Evolutionary conservation across 2,329 filamentous ascomycete species (phyloP).

Genomic region (Cercospora sojina): DNA sequence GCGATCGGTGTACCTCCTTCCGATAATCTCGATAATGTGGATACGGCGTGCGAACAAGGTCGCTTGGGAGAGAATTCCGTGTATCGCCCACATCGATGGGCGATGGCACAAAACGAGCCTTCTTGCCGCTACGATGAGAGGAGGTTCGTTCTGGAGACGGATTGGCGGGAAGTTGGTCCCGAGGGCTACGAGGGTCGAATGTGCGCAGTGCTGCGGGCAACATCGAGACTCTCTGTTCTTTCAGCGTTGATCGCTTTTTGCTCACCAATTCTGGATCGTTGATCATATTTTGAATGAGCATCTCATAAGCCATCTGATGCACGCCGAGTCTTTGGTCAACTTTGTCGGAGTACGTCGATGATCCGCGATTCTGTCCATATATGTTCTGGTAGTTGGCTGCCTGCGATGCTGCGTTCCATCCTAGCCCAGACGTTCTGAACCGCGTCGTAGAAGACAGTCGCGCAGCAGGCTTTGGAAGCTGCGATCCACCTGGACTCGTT

Average conservation of each 20-base stretch:
- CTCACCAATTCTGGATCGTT: constrained; percentile 30
- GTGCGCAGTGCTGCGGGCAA: constrained; percentile 26
- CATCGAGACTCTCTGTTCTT: constrained; percentile 24
- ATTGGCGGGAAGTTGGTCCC: constrained; percentile 16
- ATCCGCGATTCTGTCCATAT: background rate
- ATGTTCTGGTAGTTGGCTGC: constrained; percentile 6
- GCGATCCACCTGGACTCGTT: constrained; percentile 17
- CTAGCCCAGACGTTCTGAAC: constrained; percentile 18
- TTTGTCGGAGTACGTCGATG: constrained; percentile 24
- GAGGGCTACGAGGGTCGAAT: constrained; percentile 31
- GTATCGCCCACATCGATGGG: constrained; percentile 35
- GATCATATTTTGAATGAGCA: constrained; percentile 37
- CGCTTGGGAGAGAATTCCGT: constrained; percentile 28
- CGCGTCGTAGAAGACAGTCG: constrained; percentile 17
- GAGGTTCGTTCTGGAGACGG: constrained; percentile 11
- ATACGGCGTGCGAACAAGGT: constrained; percentile 38
- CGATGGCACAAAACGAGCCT: constrained; percentile 37
- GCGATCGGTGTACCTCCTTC: constrained; percentile 30
- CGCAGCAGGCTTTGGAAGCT: constrained; percentile 21
- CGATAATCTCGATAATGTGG: constrained; percentile 28
- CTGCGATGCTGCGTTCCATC: background rate
- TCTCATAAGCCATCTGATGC: constrained; percentile 37
- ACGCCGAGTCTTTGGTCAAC: constrained; percentile 35
- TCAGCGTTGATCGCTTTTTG: constrained; percentile 11
- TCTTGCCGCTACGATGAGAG: constrained; percentile 28